phyloP scores from a whole-genome alignment of 2,329 filamentous ascomycete species.

The Colletotrichum siamense region DNA sequence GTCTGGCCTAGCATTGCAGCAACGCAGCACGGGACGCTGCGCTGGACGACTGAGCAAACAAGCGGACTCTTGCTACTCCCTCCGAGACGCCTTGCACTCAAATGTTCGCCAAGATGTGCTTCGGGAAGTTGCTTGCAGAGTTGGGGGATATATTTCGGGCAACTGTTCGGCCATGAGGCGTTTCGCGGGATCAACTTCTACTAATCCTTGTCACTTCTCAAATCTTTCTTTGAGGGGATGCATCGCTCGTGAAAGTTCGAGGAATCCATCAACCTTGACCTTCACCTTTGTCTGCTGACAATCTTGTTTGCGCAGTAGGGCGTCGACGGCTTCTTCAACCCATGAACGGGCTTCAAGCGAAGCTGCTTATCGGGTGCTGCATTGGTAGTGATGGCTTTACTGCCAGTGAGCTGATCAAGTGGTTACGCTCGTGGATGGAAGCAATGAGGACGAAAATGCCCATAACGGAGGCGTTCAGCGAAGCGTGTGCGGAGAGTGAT shows the following conservation, averaged over 20 bases:
- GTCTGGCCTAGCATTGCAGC: neutral
- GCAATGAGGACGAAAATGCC: neutral
- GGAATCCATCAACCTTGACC: neutral
- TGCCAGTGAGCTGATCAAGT: neutral
- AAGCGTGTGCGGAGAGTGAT: neutral
- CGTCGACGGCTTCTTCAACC: neutral
- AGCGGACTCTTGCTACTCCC: neutral
- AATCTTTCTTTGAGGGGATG: neutral
- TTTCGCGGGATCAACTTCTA: neutral
- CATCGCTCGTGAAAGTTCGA: neutral
- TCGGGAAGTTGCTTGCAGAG: neutral
- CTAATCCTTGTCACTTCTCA: neutral
- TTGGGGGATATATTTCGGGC: neutral
- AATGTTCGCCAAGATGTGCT: neutral
- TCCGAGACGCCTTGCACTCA: neutral
- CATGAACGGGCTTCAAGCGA: neutral
- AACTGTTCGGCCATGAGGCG: neutral
- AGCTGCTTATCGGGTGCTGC: neutral
- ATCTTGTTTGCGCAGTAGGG: neutral
- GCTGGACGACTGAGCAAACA: neutral
- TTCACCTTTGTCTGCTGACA: neutral
- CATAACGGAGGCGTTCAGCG: neutral
- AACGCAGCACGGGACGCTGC: neutral
- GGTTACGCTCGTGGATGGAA: neutral
- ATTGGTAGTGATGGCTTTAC: neutral